Base-by-base conservation (phyloP, 345 rosid species). In the Camelina laxa region DNA sequence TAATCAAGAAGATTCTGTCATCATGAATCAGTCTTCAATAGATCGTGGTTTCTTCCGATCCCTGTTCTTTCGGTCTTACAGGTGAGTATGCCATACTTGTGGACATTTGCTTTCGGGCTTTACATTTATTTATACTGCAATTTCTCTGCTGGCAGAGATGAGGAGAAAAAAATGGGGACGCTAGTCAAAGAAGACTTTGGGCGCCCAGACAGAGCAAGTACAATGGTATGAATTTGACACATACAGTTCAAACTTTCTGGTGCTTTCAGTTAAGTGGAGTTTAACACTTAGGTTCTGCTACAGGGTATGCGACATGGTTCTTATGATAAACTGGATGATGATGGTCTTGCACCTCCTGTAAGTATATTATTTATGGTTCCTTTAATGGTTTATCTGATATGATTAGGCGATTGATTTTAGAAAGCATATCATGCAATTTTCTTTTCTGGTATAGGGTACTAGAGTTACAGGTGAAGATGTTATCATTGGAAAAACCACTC, bases 221-320 rank as follows among this genome's bases (percentile, higher is more conserved):
- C 99, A 47, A 86, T 92, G 99, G 99, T 95, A 49, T 78, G 70
- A 56, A 61, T 45, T 51, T 71, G 16, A 44, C 49, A 17, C 36
- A 15, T 8, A 13, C n/a, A 12, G 70, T 22, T 49, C 16, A 24
- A 49, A 48, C 21, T 15, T 14, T 45, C 58, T 60, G 51, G 13
- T 57, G 61, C 72, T 33, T 33, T 9, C 55, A 57, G 59, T 61
- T 24, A 35, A 66, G 45, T 72, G 65, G 38, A 59, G 56, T 67
- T 59, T 35, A 48, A 62, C 44, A 76, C 60, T 69, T 21, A 7
- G 49, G 67, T 80, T 38, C 22, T 67, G 67, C 77, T 79, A 22
- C 84, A 94, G 97, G 98, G 97, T 70, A 91, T 92, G 99, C 89
- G 93, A 54, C 97, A 94, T 87, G 99, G 99, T 67, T 94, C 99